A percentile compares a stretch with the other conserved stretches of the same genome.
Evolutionary conservation across 75 land plant species (phyloP).

Genomic region (Sequoiadendron giganteum): DNA sequence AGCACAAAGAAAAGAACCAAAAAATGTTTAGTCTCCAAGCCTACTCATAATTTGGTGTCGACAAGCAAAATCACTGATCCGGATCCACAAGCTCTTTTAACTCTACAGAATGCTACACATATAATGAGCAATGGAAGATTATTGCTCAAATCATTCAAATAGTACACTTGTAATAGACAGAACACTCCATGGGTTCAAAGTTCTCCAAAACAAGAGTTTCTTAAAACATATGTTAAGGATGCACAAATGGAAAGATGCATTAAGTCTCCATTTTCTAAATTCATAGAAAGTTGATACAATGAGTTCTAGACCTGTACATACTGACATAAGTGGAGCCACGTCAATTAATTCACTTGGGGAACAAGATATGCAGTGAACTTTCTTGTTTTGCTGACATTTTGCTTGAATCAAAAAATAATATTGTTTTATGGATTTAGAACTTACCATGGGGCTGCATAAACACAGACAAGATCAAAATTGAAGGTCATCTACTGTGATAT

Average conservation of each 20-base stretch:
- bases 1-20: not conserved
- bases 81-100: not conserved
- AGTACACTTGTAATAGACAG: not conserved
- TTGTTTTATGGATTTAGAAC: not conserved
- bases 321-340: not conserved
- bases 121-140: not conserved
- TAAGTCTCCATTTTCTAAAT: not conserved
- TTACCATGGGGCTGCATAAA: not conserved
- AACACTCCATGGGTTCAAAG: not conserved
- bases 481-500: not conserved
- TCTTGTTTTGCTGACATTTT: not conserved
- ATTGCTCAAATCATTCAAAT: not conserved
- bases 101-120: not conserved
- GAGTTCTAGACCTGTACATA: not conserved
- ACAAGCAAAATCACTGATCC: not conserved
- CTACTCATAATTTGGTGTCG: not conserved
- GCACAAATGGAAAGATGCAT: not conserved
- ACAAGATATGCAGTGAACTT: not conserved
- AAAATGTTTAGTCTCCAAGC: not conserved
- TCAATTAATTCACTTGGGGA: not conserved
- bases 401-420: not conserved
- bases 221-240: not conserved
- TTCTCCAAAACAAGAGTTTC: not conserved
- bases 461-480: not conserved
- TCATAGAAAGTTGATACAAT: not conserved